Evolutionary conservation across 106 monocot genomes (phyloP).

Genomic region (Acanthochlamys bracteata): DNA sequence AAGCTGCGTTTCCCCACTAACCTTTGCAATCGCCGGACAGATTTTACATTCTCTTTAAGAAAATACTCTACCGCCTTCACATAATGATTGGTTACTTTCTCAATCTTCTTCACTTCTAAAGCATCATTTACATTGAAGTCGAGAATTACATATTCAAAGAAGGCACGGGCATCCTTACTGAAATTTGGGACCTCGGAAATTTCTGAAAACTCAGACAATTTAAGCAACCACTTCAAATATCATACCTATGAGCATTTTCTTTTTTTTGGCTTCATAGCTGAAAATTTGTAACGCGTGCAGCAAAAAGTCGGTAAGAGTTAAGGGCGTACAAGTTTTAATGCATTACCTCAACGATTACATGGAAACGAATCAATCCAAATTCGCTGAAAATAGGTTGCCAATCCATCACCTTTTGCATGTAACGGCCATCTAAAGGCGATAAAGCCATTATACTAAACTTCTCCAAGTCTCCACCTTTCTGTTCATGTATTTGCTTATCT

Average conservation of each 20-base stretch:
- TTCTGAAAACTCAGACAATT: slow-evolving; percentile 70
- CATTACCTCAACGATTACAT: slow-evolving; percentile 82
- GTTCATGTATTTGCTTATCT: neutral
- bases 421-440: slow-evolving; percentile 89
- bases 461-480: slow-evolving; percentile 14
- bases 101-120: slow-evolving; percentile 76
- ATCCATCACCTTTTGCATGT: slow-evolving; percentile 42
- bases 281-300: no score
- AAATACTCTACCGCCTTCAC: slow-evolving; percentile 96
- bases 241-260: no score
- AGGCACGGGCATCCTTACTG: slow-evolving; percentile 46
- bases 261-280: no score
- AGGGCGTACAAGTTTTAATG: no score
- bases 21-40: slow-evolving; percentile 67
- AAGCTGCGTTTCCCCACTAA: slow-evolving; percentile 1
- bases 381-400: slow-evolving; percentile 70
- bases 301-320: no score
- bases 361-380: slow-evolving; percentile 67
- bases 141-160: slow-evolving; percentile 49
- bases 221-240: slow-evolving; percentile 51
- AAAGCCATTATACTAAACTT: slow-evolving; percentile 49
- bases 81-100: slow-evolving; percentile 91
- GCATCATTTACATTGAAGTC: slow-evolving; percentile 65
- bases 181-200: slow-evolving; percentile 81
- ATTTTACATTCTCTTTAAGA: slow-evolving; percentile 69